Percentiles rank a stretch among this genome's conserved stretches.
These are phyloP conservation scores for Wickerhamia fluorescens DNA, from an alignment of 805 yeast genomes.

Conservation along the genomic window DNA sequence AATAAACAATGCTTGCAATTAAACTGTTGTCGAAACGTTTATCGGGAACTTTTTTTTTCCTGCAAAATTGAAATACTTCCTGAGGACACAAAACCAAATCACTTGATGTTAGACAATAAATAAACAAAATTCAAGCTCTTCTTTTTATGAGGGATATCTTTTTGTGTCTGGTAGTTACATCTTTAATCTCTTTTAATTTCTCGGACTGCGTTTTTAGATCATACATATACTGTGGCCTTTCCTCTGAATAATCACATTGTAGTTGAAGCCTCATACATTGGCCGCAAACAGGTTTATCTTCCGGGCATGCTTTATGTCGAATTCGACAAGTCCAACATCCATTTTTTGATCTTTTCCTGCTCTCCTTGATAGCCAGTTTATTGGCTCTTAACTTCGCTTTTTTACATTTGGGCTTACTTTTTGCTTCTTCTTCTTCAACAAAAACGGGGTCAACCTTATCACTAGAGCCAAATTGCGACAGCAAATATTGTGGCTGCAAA, in stretches of 20 bases:
- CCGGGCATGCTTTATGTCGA: conserved; percentile 68
- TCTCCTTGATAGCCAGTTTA: conserved; percentile 5
- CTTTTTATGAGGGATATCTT: too few species aligned
- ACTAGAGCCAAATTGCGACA: not conserved
- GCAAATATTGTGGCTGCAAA: too few species aligned
- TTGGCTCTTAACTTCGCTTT: not conserved
- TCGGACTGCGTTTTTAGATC: conserved; percentile 33
- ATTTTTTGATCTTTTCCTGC: conserved; percentile 36
- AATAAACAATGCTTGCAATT: too few species aligned
- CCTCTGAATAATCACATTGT: conserved; percentile 46
- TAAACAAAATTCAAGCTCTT: too few species aligned
- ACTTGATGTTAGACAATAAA: too few species aligned
- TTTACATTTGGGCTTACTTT: not conserved
- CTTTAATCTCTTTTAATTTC: conserved; percentile 46
- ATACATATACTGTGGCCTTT: conserved; percentile 50
- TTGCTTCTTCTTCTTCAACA: not conserved
- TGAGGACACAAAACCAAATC: too few species aligned
- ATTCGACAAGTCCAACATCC: conserved; percentile 81
- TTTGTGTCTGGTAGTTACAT: conserved; percentile 33
- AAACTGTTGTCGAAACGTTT: too few species aligned
- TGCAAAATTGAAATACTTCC: conserved; percentile 8
- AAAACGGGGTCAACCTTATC: not conserved
- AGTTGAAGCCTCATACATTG: conserved; percentile 53
- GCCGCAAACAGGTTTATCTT: conserved; percentile 51
- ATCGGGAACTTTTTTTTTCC: not conserved